Base-by-base conservation (phyloP, 2,329 filamentous ascomycete genomes). In the Nigrospora oryzae region DNA sequence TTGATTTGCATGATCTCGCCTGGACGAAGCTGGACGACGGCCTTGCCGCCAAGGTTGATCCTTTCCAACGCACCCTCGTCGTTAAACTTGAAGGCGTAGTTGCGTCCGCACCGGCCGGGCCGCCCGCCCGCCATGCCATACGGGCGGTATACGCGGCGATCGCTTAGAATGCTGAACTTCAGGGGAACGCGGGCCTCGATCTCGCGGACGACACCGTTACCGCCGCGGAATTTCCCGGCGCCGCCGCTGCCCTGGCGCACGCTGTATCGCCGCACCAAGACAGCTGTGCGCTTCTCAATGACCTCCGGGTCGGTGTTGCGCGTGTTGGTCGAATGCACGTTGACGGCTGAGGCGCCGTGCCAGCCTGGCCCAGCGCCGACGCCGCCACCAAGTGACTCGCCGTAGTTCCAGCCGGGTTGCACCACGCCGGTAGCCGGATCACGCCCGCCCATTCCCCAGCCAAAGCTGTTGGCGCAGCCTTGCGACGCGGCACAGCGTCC, bases 271-370 rank as follows among this genome's bases (percentile, higher is more conserved):
- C 77, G 67, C 13, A 87, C 64, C 0, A 86, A 59, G 7, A 85
- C 81, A 0, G 83, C 83, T 54, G 86, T 86, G n/a, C 83, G 66
- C 30, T 79, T 70, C 63, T 87, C 83, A 48, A 86, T 81, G 16
- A 84, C 74, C 56, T 86, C 83, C 0, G 79, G 71, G 56, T 86
- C 83, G 0, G 83, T 86, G 56, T 86, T 86, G 12, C 82, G 73
- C 3, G 83, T 86, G 55, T 87, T 86, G 3, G 83, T 86, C 81
- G 86, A 86, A 59, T 86, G 82, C 1, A 79, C 83, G 55, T 87
- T 81, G 8, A 86, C 81, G 15, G 80, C 82, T 19, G 66, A 74
- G 4, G 79, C 81, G 28, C 83, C 83, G 48, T 83, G 69, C 82
- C 81, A 86, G 10, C 70, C 69, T 0, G 76, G 71, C 0, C 82